A percentile compares a stretch with the other conserved stretches of the same genome.
phyloP scores from a whole-genome alignment of 2,329 filamentous ascomycete species.

The Verticillium nonalfalfae region DNA sequence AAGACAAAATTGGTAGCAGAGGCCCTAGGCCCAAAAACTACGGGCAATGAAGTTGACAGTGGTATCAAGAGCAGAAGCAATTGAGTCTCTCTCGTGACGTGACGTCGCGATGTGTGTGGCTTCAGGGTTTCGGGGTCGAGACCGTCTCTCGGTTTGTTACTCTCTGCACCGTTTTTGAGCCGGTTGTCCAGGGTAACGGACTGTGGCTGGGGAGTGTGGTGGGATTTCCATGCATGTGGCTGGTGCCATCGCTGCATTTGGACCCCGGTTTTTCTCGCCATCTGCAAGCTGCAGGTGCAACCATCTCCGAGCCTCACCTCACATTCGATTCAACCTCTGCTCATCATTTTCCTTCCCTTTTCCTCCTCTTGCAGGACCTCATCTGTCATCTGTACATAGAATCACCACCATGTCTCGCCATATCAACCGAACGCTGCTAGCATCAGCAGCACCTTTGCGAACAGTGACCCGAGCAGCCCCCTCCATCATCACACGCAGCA shows the following conservation, averaged over 20 bases:
- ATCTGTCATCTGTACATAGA: neutral
- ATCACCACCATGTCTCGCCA: slow-evolving; percentile 5
- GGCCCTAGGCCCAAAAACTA: neutral
- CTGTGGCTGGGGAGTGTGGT: neutral
- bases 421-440: neutral
- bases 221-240: no score
- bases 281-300: no score
- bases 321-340: no score
- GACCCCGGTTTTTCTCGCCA: neutral
- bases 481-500: neutral
- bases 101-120: slow-evolving; percentile 2
- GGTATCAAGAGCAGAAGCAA: neutral
- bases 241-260: neutral
- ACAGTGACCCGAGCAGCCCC: slow-evolving; percentile 1
- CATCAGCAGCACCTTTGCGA: slow-evolving; percentile 1
- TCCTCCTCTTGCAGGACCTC: no score
- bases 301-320: no score
- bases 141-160: neutral
- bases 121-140: neutral
- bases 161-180: neutral
- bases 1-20: slow-evolving; percentile 2
- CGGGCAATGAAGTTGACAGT: neutral
- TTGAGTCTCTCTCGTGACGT: slow-evolving; percentile 1
- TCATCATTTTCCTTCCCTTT: neutral
- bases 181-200: neutral